Evolutionary conservation across 208 protist species (phyloP), one percentile per base, ranked within the genome.

Genomic region (Wallacemonas sp.): DNA sequence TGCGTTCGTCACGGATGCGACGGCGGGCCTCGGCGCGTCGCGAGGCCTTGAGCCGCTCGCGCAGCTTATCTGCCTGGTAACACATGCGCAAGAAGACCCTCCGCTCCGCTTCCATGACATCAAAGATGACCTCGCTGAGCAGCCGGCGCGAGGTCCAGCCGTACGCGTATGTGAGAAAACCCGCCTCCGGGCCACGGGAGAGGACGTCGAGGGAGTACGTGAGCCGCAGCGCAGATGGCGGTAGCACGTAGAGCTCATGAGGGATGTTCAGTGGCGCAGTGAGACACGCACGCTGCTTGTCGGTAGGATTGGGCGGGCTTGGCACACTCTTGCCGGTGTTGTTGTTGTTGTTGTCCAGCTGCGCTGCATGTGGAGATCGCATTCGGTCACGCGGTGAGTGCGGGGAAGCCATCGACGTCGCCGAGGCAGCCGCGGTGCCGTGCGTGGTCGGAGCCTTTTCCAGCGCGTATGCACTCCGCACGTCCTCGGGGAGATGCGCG

Each of bases 131-230:
- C 54, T 90, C 77, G 63, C 69, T 79, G 3, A 93, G 28, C 14
- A 60, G 17, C 8, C 71, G 47, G 26, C 82, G 73, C 8, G 86
- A 81, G 22, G 75, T 60, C 27, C 83, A 66, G 1, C 84, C 82
- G 72, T 86, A 95, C 27, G 77, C 75, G 72, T 87, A 85, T 3
- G 82, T 88, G 5, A 88, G 54, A 12, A 86, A 77, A n/a, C 84
- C 86, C 11, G 69, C 79, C 30, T 66, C 61, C 34, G 42, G 30
- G 58, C 82, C 75, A 30, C 33, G 67, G 33, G 82, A 90, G 54
- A 82, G 62, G 0, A 59, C 64, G 46, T 95, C 79, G 22, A 95
- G 47, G 2, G 79, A 72, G 63, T 95, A 95, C 51, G 83, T 74
- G 22, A 91, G 63, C 24, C 71, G 69, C 49, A 91, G 49, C 11